Base-by-base conservation (phyloP, 805 yeast species). In the Limtongia smithiae region DNA sequence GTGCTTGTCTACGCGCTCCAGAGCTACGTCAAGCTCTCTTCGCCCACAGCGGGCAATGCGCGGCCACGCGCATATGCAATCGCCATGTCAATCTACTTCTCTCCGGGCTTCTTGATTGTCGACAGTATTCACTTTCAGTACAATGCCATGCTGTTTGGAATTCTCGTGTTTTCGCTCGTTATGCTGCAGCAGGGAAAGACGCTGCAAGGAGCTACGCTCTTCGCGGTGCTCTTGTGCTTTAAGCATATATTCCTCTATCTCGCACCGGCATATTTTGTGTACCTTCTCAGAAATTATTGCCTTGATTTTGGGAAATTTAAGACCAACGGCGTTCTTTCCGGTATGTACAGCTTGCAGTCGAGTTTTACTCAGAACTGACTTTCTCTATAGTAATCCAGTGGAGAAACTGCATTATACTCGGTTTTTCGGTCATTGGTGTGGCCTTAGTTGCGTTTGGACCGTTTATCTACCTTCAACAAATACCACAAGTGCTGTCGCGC, bases 51-150 rank as follows among this genome's bases (percentile, higher is more conserved):
- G 28, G 47, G 43, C 11, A 50, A 53, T 27, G 32, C 32, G 9
- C 67, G 71, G 22, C 74, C 72, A 55, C 68, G 81, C 40, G 76
- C 83, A 22, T 83, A 80, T 67, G 91, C 88, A 3, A 79, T 84
- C 35, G 91, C 94, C 0, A 78, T 89, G 15, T 83, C 96, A 28
- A 75, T 93, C 22, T 85, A 82, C 3, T 70, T 93, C 14, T 84
- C 94, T 0, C 99, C 99, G 0, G 97, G 96, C 0, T 72, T 94
- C 59, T 70, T 93, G 55, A 80, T 93, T 20, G 82, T 93, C 43
- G 99, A 93, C 65, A 97, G 91, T 66, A 86, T 93, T 30, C 98
- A 93, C 66, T 93, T 93, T 73, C 98, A 93, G 71, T 93, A 93
- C 67, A 93, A 93, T 66, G 96, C 96, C 3, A 83, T 90, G 77